A percentile compares a stretch with the other conserved stretches of the same genome.
These are phyloP conservation scores for Pythium pyrilobum DNA, from an alignment of 352 stramenopile species.

Conservation along the genomic window DNA sequence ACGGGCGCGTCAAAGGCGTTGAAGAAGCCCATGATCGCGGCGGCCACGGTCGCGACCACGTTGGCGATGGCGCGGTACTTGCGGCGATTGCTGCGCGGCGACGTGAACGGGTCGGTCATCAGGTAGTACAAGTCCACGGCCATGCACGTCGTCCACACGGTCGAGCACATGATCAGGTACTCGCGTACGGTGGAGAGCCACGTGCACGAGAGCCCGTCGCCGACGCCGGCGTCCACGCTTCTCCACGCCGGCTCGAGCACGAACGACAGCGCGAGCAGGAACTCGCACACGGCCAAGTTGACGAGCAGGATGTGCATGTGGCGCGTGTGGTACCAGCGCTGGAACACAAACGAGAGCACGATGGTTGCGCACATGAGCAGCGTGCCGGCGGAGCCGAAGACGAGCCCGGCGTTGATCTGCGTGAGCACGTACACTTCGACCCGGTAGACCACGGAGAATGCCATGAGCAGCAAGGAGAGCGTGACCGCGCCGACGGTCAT, in stretches of 20 bases:
- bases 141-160: slow-evolving; percentile 63
- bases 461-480: slow-evolving; percentile 39
- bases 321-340: slow-evolving; percentile 45
- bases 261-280: slow-evolving; percentile 61
- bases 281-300: slow-evolving; percentile 59
- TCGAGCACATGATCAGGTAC: slow-evolving; percentile 75
- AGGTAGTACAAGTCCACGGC: slow-evolving; percentile 68
- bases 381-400: slow-evolving; percentile 54
- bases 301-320: slow-evolving; percentile 72
- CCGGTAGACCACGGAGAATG: slow-evolving; percentile 38
- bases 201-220: slow-evolving; percentile 32
- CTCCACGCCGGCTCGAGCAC: slow-evolving; percentile 63
- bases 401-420: slow-evolving; percentile 50
- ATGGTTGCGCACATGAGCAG: slow-evolving; percentile 57
- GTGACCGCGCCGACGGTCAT: slow-evolving; percentile 33
- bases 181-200: slow-evolving; percentile 63
- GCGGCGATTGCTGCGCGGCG: slow-evolving; percentile 52
- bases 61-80: slow-evolving; percentile 62
- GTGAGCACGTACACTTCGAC: slow-evolving; percentile 35
- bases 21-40: slow-evolving; percentile 44
- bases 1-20: slow-evolving; percentile 51
- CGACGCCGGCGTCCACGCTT: slow-evolving; percentile 28
- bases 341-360: slow-evolving; percentile 37
- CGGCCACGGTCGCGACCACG: slow-evolving; percentile 26
- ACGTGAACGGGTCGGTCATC: slow-evolving; percentile 82